These are phyloP conservation scores for Yamadazyma jaroonii DNA, from an alignment of 1,139 yeast species.

Conservation along the genomic window DNA sequence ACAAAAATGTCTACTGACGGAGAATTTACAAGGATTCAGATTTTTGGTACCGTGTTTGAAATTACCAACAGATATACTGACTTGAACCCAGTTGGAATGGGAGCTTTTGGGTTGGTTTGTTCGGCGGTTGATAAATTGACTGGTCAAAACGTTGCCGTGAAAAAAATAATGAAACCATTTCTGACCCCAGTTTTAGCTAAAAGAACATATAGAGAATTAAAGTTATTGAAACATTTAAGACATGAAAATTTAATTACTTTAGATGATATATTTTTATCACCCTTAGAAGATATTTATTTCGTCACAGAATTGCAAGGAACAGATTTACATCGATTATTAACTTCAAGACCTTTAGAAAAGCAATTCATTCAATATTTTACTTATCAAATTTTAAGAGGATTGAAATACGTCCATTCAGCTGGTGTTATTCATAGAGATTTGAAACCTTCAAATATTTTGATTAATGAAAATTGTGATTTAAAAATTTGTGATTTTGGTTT, in stretches of 20 bases:
- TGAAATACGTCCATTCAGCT: conserved; percentile 94
- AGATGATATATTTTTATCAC: conserved; percentile 92
- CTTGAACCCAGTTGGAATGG: conserved; percentile 98
- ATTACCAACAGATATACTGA: conserved; percentile 89
- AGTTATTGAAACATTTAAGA: conserved; percentile 85
- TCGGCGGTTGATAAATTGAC: conserved; percentile 92
- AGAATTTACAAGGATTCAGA: conserved; percentile 52
- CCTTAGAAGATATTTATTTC: conserved; percentile 93
- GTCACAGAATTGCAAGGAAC: conserved; percentile 97
- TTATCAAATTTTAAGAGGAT: conserved; percentile 89
- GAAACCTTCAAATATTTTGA: conserved; percentile 88
- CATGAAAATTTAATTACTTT: conserved; percentile 93
- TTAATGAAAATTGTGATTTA: conserved; percentile 93
- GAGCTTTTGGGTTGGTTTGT: conserved; percentile 97
- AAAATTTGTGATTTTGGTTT: conserved; percentile 97
- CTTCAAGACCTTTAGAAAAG: conserved; percentile 90
- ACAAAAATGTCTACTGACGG: conserved; percentile 39
- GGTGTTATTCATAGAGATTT: conserved; percentile 96
- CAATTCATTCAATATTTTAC: conserved; percentile 96
- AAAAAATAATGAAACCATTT: conserved; percentile 96
- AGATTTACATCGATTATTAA: conserved; percentile 85
- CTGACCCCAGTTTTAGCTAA: conserved; percentile 93
- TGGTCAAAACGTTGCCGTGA: conserved; percentile 92
- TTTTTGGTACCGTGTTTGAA: conserved; percentile 89
- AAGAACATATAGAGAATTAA: conserved; percentile 93